Conservation (phyloP, 495 filamentous ascomycete genomes). For the Emericellopsis terricola region DNA sequence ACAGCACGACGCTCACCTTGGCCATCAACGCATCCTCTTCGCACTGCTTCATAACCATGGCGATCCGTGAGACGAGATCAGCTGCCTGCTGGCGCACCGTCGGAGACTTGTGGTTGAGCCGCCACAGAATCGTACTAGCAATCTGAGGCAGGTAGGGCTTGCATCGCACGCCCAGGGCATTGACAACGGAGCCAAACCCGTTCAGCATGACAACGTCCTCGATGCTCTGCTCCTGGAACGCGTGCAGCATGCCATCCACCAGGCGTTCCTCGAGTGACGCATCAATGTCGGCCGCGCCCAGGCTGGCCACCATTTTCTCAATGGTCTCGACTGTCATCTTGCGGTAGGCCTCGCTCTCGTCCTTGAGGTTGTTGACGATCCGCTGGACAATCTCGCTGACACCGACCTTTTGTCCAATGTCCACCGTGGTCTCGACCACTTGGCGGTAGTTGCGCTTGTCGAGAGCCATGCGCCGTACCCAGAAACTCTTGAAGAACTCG, state of each 20-base stretch:
- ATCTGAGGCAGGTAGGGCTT: slow-evolving; percentile 96
- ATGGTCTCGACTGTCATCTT: slow-evolving; percentile 99
- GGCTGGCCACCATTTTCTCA: slow-evolving; percentile 82
- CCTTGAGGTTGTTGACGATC: slow-evolving; percentile 87
- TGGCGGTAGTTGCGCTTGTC: slow-evolving; percentile 95
- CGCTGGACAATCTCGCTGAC: slow-evolving; percentile 88
- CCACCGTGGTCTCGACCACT: slow-evolving; percentile 95
- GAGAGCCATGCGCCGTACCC: slow-evolving; percentile 90
- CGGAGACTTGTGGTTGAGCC: slow-evolving; percentile 91
- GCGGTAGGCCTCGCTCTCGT: slow-evolving; percentile 93
- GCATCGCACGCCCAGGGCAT: slow-evolving; percentile 82
- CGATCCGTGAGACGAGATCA: slow-evolving; percentile 89
- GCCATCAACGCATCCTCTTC: slow-evolving; percentile 91
- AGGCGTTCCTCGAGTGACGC: slow-evolving; percentile 83
- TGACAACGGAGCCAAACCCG: slow-evolving; percentile 96
- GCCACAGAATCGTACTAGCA: slow-evolving; percentile 90
- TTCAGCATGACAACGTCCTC: slow-evolving; percentile 94
- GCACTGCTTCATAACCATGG: slow-evolving; percentile 97
- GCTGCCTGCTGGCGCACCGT: slow-evolving; percentile 95
- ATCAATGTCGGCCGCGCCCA: slow-evolving; percentile 86
- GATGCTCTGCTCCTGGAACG: slow-evolving; percentile 96
- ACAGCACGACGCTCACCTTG: slow-evolving; percentile 90
- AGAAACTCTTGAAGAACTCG: slow-evolving; percentile 98
- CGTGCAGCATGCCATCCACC: slow-evolving; percentile 89
- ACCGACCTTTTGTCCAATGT: slow-evolving; percentile 92